Conservation (phyloP, 495 filamentous ascomycete genomes). For the Cercophora sp. region DNA sequence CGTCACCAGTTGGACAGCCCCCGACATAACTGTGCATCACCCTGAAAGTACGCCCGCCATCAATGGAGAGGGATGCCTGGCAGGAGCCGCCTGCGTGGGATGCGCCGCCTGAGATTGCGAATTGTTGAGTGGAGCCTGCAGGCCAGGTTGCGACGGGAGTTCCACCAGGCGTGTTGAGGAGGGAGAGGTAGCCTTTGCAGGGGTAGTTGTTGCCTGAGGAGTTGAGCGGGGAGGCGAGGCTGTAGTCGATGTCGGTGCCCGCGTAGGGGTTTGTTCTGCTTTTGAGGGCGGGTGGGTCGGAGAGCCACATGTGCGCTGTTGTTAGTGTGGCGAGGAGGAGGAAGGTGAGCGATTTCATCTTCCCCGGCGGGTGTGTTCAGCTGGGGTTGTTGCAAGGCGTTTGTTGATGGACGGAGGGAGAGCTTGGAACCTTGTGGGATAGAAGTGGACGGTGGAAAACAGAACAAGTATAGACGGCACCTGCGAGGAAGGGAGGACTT, state of each 20-base stretch:
- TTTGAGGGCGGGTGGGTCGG: slow-evolving; percentile 46
- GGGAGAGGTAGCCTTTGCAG: slow-evolving; percentile 58
- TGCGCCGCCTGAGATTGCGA: slow-evolving; percentile 54
- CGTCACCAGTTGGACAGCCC: slow-evolving; percentile 38
- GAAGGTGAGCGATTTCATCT: neutral
- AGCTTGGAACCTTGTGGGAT: too few species aligned
- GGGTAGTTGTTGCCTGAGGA: slow-evolving; percentile 46
- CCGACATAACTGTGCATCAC: slow-evolving; percentile 40
- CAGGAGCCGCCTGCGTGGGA: slow-evolving; percentile 61
- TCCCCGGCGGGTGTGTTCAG: too few species aligned
- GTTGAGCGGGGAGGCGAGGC: slow-evolving; percentile 51
- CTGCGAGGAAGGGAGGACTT: too few species aligned
- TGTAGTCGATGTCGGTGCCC: slow-evolving; percentile 27
- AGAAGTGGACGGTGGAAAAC: too few species aligned
- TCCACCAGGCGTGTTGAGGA: slow-evolving; percentile 39
- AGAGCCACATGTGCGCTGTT: slow-evolving; percentile 54
- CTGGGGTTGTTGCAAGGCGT: too few species aligned
- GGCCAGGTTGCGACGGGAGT: slow-evolving; percentile 45
- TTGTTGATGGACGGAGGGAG: too few species aligned
- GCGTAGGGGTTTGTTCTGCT: slow-evolving; percentile 43
- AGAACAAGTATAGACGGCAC: too few species aligned
- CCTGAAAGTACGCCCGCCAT: slow-evolving; percentile 50
- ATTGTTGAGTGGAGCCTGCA: slow-evolving; percentile 52
- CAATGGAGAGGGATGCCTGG: slow-evolving; percentile 58
- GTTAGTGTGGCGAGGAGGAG: neutral